phyloP scores from a whole-genome alignment of 2,329 filamentous ascomycete species.

The Neonectria sp. region DNA sequence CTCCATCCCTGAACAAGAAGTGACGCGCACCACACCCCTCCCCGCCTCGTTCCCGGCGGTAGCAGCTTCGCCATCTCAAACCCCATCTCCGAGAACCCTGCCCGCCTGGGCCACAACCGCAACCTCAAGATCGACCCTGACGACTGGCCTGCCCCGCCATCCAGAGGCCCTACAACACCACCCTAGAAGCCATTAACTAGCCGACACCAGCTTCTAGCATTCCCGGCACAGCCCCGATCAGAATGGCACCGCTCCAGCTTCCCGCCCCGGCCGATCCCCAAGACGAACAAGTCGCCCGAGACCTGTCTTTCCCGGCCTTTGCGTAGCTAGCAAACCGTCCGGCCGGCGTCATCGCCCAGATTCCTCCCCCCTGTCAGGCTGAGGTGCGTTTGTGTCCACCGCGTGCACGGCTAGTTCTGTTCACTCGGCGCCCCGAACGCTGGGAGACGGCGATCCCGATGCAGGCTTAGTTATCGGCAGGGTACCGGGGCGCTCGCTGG shows the following conservation, averaged over 20 bases:
- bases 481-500: constrained; percentile 15
- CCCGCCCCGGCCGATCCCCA: constrained; percentile 16
- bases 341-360: constrained; percentile 3
- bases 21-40: background rate
- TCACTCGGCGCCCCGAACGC: constrained; percentile 31
- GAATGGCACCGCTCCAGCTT: constrained; percentile 9
- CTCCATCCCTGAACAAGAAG: background rate
- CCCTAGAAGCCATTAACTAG: constrained; percentile 12
- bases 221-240: constrained; percentile 16
- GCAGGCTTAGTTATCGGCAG: constrained; percentile 27
- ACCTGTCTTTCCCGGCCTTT: background rate
- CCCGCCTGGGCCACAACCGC: background rate
- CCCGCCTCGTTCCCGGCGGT: constrained; percentile 1
- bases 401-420: constrained; percentile 3
- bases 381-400: constrained; percentile 26
- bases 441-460: constrained; percentile 47
- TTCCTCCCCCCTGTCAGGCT: constrained; percentile 43
- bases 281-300: constrained; percentile 25
- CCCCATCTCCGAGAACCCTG: constrained; percentile 30
- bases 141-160: constrained; percentile 2
- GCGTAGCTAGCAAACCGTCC: background rate
- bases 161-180: background rate
- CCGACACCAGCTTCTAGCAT: constrained; percentile 12
- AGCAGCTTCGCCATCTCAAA: background rate
- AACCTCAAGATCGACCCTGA: constrained; percentile 8